phyloP scores from a whole-genome alignment of 805 yeast species.

The Candida dajiaensis region DNA sequence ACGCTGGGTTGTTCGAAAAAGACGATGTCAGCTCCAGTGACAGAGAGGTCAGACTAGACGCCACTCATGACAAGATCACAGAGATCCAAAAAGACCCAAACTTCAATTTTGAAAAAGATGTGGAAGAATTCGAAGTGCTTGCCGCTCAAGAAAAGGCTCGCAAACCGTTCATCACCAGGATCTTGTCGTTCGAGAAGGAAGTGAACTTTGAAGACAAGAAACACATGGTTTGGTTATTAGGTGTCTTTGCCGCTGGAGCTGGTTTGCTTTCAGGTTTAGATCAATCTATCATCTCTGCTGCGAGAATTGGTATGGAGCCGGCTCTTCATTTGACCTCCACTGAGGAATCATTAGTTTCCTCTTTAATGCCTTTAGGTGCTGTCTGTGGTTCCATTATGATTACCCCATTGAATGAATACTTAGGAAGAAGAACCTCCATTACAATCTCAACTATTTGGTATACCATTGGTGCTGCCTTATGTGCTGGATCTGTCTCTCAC shows the following conservation, averaged over 20 bases:
- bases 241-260: constrained; percentile 54
- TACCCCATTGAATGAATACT: constrained; percentile 49
- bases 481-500: constrained; percentile 43
- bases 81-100: constrained; percentile 16
- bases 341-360: constrained; percentile 47
- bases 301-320: constrained; percentile 43
- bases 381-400: constrained; percentile 55
- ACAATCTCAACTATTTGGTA: constrained; percentile 53
- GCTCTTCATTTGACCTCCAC: constrained; percentile 34
- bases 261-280: constrained; percentile 64
- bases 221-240: constrained; percentile 43
- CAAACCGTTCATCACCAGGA: constrained; percentile 32
- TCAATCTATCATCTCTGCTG: constrained; percentile 64
- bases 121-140: constrained; percentile 29
- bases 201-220: constrained; percentile 39
- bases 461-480: constrained; percentile 54
- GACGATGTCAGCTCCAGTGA: background rate
- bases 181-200: constrained; percentile 31
- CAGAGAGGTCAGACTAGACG: constrained; percentile 4
- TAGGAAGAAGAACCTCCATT: constrained; percentile 53
- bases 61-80: constrained; percentile 11
- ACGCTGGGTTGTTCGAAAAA: background rate
- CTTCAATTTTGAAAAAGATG: constrained; percentile 33
- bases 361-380: constrained; percentile 68
- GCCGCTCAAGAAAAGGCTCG: constrained; percentile 22